Conservation (phyloP, 129 eudicot genomes). For the Heracleum sosnowskyi region DNA sequence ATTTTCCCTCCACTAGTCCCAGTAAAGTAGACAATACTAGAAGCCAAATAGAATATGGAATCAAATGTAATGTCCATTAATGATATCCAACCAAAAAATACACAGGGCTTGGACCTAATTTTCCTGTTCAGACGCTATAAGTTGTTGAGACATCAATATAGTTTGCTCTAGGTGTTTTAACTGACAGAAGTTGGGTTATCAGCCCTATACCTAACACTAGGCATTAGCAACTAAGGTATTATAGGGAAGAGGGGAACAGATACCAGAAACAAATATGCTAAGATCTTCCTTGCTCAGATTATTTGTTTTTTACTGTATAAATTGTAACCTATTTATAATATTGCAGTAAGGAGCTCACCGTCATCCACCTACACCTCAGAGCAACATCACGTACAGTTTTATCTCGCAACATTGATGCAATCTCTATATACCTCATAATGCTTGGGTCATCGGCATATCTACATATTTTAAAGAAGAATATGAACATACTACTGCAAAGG, state of each 20-base stretch:
- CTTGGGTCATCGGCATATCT: conserved; percentile 71
- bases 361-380: conserved; percentile 86
- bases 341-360: conserved; percentile 41
- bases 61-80: background rate
- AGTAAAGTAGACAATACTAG: background rate
- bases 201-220: background rate
- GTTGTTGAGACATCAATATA: background rate
- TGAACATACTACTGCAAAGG: background rate
- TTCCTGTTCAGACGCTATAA: background rate
- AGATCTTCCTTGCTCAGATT: background rate
- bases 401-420: conserved; percentile 73
- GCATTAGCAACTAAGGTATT: background rate
- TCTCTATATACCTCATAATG: conserved; percentile 73
- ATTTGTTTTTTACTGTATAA: background rate
- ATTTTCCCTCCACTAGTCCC: background rate
- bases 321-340: background rate
- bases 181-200: too few relatives aligned
- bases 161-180: background rate
- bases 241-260: background rate
- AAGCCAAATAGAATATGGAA: background rate
- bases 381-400: conserved; percentile 98
- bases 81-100: background rate
- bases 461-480: conserved; percentile 18
- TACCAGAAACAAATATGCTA: background rate
- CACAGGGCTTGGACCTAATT: background rate